A percentile compares a stretch with the other conserved stretches of the same genome.
phyloP scores from a whole-genome alignment of 352 stramenopile genomes.

The Globisporangium polare region DNA sequence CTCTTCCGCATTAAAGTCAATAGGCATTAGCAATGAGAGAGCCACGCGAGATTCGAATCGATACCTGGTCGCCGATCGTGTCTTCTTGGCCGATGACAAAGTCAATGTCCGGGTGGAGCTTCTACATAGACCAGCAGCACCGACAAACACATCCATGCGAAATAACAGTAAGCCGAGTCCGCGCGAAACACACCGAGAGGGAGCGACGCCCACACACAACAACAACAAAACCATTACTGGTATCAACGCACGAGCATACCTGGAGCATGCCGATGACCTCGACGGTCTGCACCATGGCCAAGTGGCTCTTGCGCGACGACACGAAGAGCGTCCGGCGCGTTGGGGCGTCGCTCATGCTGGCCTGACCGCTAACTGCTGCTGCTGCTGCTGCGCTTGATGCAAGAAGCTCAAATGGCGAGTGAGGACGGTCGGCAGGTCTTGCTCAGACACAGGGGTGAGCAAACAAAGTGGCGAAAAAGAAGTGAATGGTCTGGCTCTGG shows the following conservation, averaged over 20 bases:
- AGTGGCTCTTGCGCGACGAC: slow-evolving; percentile 83
- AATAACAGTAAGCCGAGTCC: too few species aligned
- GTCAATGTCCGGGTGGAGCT: slow-evolving; percentile 48
- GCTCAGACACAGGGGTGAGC: too few species aligned
- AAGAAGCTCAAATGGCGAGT: too few species aligned
- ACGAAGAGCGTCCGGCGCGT: slow-evolving; percentile 65
- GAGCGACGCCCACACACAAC: neutral
- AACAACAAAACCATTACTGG: too few species aligned
- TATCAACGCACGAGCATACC: slow-evolving; percentile 17
- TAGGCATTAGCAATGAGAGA: too few species aligned
- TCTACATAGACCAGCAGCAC: slow-evolving; percentile 28
- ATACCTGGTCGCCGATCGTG: slow-evolving; percentile 83
- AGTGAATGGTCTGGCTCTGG: too few species aligned
- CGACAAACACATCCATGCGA: neutral
- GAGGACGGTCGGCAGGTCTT: too few species aligned
- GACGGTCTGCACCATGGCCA: slow-evolving; percentile 86
- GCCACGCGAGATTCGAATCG: too few species aligned
- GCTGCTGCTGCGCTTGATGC: too few species aligned
- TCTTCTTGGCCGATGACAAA: slow-evolving; percentile 82
- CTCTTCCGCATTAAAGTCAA: too few species aligned
- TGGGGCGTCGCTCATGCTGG: neutral
- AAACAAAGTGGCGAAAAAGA: too few species aligned
- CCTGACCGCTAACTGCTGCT: neutral
- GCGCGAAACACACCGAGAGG: neutral
- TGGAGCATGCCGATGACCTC: slow-evolving; percentile 80